Evolutionary conservation across 2,329 filamentous ascomycete species (phyloP).

Genomic region (Elsinoe perseae): DNA sequence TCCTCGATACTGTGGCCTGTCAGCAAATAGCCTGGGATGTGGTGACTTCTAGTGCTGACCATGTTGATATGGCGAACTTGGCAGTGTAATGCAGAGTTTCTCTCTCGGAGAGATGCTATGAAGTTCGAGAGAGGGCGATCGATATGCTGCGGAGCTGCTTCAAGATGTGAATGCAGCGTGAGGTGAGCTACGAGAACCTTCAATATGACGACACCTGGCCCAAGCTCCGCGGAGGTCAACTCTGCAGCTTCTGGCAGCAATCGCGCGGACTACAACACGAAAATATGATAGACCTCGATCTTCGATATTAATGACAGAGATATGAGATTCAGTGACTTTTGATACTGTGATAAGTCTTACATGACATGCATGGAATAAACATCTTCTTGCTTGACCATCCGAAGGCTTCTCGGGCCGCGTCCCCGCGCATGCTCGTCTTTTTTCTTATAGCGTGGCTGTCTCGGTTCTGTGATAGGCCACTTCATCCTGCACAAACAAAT

Average conservation of each 20-base stretch:
- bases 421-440: not conserved
- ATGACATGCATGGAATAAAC: too few species aligned
- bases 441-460: not conserved
- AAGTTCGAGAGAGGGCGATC: too few species aligned
- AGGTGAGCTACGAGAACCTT: slow-evolving; percentile 12
- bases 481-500: not conserved
- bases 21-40: not conserved
- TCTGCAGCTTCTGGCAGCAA: not conserved
- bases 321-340: too few species aligned
- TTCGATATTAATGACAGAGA: too few species aligned
- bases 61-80: too few species aligned
- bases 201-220: slow-evolving; percentile 16
- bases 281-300: too few species aligned
- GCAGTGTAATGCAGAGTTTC: too few species aligned
- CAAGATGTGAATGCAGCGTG: not conserved
- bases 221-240: slow-evolving; percentile 6
- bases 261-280: too few species aligned
- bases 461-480: not conserved
- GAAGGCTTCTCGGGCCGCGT: not conserved
- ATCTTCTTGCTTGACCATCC: not conserved
- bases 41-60: not conserved
- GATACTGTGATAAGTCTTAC: too few species aligned
- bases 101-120: too few species aligned
- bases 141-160: not conserved
- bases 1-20: slow-evolving; percentile 34